Evolutionary conservation across 2,329 filamentous ascomycete species (phyloP).

Genomic region (Shiraia bambusicola): DNA sequence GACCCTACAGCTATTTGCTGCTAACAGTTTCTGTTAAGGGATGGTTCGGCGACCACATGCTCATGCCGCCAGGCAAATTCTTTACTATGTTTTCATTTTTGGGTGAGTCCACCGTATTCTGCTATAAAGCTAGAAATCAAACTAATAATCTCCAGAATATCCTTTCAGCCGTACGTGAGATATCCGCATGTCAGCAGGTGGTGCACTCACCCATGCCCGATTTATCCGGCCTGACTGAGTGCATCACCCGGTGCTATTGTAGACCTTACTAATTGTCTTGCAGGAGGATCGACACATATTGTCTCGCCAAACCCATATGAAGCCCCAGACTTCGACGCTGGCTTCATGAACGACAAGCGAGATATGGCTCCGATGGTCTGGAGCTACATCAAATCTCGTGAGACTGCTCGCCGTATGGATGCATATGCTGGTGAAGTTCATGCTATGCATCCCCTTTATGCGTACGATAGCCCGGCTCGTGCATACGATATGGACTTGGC

Average conservation of each 20-base stretch:
- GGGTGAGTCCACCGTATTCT: slow-evolving; percentile 1
- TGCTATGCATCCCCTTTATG: slow-evolving; percentile 68
- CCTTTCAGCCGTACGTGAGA: slow-evolving; percentile 7
- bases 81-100: slow-evolving; percentile 84
- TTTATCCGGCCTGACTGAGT: too few relatives aligned
- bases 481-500: slow-evolving; percentile 72
- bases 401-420: slow-evolving; percentile 76
- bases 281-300: slow-evolving; percentile 65
- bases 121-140: too few relatives aligned
- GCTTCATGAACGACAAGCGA: slow-evolving; percentile 83
- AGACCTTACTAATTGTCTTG: too few relatives aligned
- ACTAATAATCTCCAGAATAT: slow-evolving; percentile 4
- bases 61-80: slow-evolving; percentile 74
- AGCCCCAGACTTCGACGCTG: slow-evolving; percentile 73
- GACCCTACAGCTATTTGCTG: too few relatives aligned
- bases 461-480: slow-evolving; percentile 68
- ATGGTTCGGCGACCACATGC: slow-evolving; percentile 54
- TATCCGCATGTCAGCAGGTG: neutral
- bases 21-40: too few relatives aligned
- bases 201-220: neutral
- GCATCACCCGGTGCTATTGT: too few relatives aligned
- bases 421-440: slow-evolving; percentile 73
- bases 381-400: slow-evolving; percentile 80
- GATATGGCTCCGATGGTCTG: slow-evolving; percentile 81
- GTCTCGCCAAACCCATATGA: slow-evolving; percentile 72